Percentiles rank a stretch among this genome's conserved stretches.
Evolutionary conservation across 75 land plant species (phyloP).

Genomic region (Pinus albicaulis): DNA sequence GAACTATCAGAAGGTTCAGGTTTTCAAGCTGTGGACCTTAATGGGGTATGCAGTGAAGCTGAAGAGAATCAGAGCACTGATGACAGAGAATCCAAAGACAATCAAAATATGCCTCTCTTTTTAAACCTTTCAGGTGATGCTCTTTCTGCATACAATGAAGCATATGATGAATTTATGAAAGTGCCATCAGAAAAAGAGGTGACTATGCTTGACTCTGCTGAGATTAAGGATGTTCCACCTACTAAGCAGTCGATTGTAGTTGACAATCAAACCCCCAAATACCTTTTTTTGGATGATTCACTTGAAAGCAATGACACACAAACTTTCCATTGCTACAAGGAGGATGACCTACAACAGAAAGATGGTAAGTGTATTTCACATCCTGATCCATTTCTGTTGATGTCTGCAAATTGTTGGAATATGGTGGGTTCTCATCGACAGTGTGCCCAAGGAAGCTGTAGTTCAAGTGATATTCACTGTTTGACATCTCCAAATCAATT

Average conservation of each 20-base stretch:
- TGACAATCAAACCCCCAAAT: neutral
- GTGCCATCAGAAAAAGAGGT: slow-evolving; percentile 9
- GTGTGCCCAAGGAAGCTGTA: slow-evolving; percentile 2
- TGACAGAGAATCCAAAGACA: neutral
- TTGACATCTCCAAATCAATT: slow-evolving; percentile 2
- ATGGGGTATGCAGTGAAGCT: neutral
- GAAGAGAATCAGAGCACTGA: neutral
- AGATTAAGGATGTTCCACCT: neutral
- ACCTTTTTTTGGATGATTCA: neutral
- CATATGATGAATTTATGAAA: slow-evolving; percentile 40
- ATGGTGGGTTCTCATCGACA: neutral
- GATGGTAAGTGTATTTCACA: neutral
- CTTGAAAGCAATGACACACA: neutral
- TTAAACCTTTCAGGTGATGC: slow-evolving; percentile 52
- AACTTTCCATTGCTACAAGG: slow-evolving; percentile 2
- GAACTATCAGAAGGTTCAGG: slow-evolving; percentile 6
- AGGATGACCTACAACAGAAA: neutral
- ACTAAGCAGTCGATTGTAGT: neutral
- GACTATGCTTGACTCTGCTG: neutral
- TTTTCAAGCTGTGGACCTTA: neutral
- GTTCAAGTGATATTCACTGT: slow-evolving; percentile 5
- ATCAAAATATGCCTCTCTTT: slow-evolving; percentile 24
- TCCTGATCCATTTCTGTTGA: neutral
- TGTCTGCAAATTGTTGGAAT: neutral
- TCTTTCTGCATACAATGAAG: slow-evolving; percentile 50